phyloP scores from a whole-genome alignment of 2,329 filamentous ascomycete species.

The Fusarium setosum region DNA sequence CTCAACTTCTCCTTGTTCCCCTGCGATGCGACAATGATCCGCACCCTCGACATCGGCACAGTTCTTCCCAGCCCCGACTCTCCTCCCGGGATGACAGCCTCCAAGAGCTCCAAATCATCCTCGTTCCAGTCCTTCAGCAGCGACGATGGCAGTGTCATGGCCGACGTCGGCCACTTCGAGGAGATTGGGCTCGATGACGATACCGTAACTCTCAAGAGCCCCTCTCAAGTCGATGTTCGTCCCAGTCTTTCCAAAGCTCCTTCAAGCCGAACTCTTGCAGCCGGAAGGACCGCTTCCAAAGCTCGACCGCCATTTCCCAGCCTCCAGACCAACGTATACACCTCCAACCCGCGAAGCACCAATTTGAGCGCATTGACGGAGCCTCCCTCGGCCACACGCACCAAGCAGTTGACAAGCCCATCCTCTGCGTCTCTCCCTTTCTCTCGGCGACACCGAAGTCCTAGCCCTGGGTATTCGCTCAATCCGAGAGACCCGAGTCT shows the following conservation, averaged over 20 bases:
- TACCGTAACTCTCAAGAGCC: constrained; percentile 61
- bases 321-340: constrained; percentile 58
- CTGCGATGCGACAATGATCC: constrained; percentile 51
- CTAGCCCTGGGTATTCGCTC: constrained; percentile 61
- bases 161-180: constrained; percentile 87
- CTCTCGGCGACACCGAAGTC: constrained; percentile 59
- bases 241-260: constrained; percentile 44
- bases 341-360: constrained; percentile 63
- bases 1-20: constrained; percentile 12
- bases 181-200: constrained; percentile 87
- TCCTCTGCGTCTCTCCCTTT: constrained; percentile 53
- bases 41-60: constrained; percentile 45
- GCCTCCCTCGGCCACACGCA: constrained; percentile 44
- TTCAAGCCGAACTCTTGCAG: constrained; percentile 45
- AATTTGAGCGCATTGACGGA: constrained; percentile 54
- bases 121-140: constrained; percentile 85
- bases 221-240: constrained; percentile 56
- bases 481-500: constrained; percentile 56
- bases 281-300: constrained; percentile 43
- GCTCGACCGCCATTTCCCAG: constrained; percentile 58
- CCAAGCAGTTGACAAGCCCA: constrained; percentile 41
- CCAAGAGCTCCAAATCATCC: constrained; percentile 91
- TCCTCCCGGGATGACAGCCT: constrained; percentile 75
- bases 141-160: constrained; percentile 76
- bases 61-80: constrained; percentile 50